Base-by-base conservation (phyloP, 371 early-diverging fungal species). In the Rhizomucor pusillus region DNA sequence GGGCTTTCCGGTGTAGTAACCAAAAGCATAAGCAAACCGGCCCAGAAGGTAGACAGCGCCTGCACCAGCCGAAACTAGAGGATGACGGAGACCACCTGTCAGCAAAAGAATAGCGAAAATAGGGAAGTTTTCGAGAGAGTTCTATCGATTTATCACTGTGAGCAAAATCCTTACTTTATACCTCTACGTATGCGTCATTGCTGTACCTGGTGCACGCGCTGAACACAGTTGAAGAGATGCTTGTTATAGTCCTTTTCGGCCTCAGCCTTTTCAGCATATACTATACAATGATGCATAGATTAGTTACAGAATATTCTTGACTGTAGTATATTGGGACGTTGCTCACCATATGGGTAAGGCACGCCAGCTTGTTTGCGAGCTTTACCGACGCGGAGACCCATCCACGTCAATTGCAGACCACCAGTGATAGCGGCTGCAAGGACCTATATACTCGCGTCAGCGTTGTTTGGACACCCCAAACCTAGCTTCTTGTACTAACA, bases 161-260 rank as follows among this genome's bases (percentile, higher is more conserved):
- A 18, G 0, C n/a, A 20, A n/a, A n/a, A n/a, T n/a, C n/a, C n/a
- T n/a, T n/a, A n/a, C n/a, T n/a, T n/a, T n/a, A 29, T 5, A 29
- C 7, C 3, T 29, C 5, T 29, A 29, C 7, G 29, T 29, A 41
- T 14, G 11, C 5, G 12, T 45, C 11, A 1, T 4, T 44, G 6
- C 5, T 39, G 5, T 56, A 56, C 56, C 56, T 84, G 88, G 69
- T 88, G 88, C 14, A 80, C 86, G 37, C 88, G 79, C 57, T 88
- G 88, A 50, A 73, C 67, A 67, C 88, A 85, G 73, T 84, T 84
- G 71, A 85, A 85, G 29, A 79, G 40, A 54, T 73, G 52, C 60
- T 85, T 85, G 63, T 73, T 73, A 22, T 53, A 60, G 50, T 81
- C 79, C 49, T 71, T 71, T 47, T 80, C 79, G 29, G 80, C 79